These are phyloP conservation scores for Trichosporon faecale DNA, from an alignment of 1,284 basidiomycete species.

Conservation along the genomic window DNA sequence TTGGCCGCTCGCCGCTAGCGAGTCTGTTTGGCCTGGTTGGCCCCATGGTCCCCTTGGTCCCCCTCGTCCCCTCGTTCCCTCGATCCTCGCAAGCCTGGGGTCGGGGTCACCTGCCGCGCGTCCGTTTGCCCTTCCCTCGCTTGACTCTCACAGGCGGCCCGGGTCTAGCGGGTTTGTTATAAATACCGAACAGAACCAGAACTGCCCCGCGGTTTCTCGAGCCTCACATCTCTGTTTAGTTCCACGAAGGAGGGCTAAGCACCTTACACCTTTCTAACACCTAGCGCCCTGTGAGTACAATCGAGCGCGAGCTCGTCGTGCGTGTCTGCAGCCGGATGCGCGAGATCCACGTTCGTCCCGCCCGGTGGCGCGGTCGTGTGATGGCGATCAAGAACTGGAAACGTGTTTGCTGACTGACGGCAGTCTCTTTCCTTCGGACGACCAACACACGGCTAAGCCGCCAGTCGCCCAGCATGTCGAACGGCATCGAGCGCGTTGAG, in stretches of 20 bases:
- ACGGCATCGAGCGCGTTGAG: conserved; percentile 43
- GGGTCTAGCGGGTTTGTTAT: not conserved
- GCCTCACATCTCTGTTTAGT: not conserved
- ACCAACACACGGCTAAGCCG: not conserved
- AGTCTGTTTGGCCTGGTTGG: conserved; percentile 6
- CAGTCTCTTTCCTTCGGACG: conserved; percentile 2
- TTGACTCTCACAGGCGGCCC: not conserved
- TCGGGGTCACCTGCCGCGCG: not conserved
- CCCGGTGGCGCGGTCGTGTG: conserved; percentile 4
- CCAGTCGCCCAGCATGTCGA: not conserved
- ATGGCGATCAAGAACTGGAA: not conserved
- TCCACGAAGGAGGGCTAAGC: not conserved
- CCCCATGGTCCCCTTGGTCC: not conserved
- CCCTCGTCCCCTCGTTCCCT: not conserved
- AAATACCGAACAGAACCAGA: not conserved
- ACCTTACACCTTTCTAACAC: not conserved
- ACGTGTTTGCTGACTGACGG: not conserved
- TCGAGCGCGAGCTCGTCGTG: not conserved
- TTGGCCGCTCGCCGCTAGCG: not conserved
- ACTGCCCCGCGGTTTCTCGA: not conserved
- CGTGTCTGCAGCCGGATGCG: not conserved
- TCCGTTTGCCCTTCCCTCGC: not conserved
- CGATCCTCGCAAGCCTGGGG: not conserved
- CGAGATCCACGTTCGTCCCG: not conserved
- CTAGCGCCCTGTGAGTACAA: not conserved